These are phyloP conservation scores for Trichophyton verrucosum DNA, from an alignment of 2,329 filamentous ascomycete genomes.

Conservation along the genomic window DNA sequence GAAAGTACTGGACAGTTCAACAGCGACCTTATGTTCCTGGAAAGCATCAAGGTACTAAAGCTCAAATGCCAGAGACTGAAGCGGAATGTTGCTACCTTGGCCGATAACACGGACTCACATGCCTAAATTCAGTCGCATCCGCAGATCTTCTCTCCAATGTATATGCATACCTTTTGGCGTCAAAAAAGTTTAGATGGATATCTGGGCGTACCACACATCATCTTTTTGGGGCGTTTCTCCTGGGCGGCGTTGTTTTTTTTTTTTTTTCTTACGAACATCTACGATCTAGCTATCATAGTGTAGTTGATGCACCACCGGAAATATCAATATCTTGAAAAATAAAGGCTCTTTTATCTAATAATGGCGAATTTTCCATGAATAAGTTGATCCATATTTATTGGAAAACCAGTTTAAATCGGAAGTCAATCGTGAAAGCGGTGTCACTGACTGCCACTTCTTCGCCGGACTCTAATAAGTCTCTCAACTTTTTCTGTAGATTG, in stretches of 20 bases:
- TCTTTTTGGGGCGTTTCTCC: background rate
- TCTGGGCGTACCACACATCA: background rate
- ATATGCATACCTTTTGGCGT: background rate
- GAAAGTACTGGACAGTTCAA: constrained; percentile 94
- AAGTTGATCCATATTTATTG: constrained; percentile 12
- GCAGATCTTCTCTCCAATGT: background rate
- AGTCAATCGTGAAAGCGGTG: constrained; percentile 68
- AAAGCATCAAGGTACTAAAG: constrained; percentile 74
- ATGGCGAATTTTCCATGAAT: background rate
- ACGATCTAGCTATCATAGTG: background rate
- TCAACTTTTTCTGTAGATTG: constrained; percentile 67
- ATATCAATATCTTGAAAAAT: background rate
- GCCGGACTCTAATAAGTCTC: constrained; percentile 63
- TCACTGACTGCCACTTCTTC: constrained; percentile 90
- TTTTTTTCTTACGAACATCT: background rate
- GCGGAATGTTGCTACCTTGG: constrained; percentile 32
- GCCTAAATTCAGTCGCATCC: background rate
- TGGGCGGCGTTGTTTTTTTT: background rate
- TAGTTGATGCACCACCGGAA: background rate
- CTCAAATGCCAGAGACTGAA: constrained; percentile 55
- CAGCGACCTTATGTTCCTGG: constrained; percentile 85
- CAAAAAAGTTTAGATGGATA: background rate
- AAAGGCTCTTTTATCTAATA: background rate
- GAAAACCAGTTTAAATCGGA: constrained; percentile 47
- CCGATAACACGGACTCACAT: constrained; percentile 20